Percentiles rank a stretch among this genome's conserved stretches.
Evolutionary conservation across 441 rosid species (phyloP).

Genomic region (Pelargonium cotyledonis): DNA sequence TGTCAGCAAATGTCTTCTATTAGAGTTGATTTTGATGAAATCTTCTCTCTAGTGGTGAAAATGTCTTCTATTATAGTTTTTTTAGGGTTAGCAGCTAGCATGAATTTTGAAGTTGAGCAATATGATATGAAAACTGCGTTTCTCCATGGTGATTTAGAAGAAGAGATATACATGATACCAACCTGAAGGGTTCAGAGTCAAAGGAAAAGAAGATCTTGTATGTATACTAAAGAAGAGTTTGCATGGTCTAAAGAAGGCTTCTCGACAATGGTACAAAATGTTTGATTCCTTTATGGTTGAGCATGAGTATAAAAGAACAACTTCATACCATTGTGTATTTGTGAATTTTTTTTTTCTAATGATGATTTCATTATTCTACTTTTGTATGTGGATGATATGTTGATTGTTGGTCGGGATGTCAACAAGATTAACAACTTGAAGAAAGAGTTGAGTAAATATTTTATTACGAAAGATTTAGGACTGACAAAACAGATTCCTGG

Average conservation of each 20-base stretch:
- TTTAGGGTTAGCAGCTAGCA: neutral
- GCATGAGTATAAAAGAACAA: neutral
- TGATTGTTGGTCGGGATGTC: neutral
- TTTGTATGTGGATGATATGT: neutral
- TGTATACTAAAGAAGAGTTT: neutral
- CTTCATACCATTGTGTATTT: neutral
- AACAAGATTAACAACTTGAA: neutral
- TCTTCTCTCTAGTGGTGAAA: neutral
- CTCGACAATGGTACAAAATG: neutral
- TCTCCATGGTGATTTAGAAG: neutral
- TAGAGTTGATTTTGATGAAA: neutral
- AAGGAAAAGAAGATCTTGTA: neutral
- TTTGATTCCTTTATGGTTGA: neutral
- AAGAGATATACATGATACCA: neutral
- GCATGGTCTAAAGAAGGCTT: neutral
- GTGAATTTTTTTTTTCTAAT: neutral
- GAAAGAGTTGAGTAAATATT: neutral
- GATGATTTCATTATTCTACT: neutral
- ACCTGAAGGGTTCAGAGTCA: neutral
- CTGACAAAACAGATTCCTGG: neutral
- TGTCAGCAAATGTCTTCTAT: neutral
- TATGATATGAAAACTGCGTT: neutral
- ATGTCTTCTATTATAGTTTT: neutral
- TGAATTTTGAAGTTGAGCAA: neutral
- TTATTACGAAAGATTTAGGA: neutral